phyloP scores from a whole-genome alignment of 2,329 filamentous ascomycete species.

The Aspergillus quadricinctus region DNA sequence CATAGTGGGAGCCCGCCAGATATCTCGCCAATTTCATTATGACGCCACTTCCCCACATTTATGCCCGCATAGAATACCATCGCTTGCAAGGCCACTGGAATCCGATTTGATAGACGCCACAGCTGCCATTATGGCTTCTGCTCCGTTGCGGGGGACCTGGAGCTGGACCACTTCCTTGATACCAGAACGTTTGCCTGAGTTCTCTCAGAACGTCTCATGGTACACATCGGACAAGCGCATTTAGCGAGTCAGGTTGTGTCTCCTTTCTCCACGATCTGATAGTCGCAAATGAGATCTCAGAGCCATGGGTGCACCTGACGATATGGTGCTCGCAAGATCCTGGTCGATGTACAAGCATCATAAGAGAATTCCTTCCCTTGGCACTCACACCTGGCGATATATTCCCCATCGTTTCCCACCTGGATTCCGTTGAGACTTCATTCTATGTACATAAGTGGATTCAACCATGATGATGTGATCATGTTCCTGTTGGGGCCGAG shows the following conservation, averaged over 20 bases:
- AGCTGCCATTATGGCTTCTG: not conserved
- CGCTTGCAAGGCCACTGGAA: not conserved
- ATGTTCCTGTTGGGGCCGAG: not conserved
- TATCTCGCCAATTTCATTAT: not conserved
- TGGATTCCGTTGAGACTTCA: not conserved
- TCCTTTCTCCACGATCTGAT: not conserved
- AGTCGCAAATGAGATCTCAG: not conserved
- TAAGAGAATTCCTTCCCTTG: not conserved
- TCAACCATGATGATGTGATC: not conserved
- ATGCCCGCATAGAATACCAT: not conserved
- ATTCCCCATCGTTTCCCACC: not conserved
- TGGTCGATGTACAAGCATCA: constrained; percentile 28
- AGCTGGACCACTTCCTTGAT: not conserved
- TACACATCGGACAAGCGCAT: no score
- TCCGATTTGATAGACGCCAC: not conserved
- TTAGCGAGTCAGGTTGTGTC: not conserved
- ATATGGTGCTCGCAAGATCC: constrained; percentile 47
- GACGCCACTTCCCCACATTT: not conserved
- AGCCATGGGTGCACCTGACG: not conserved
- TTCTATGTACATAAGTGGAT: not conserved
- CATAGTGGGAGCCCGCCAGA: not conserved
- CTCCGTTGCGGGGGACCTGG: not conserved
- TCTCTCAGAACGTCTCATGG: no score
- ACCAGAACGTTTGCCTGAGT: not conserved
- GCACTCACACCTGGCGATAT: not conserved